Conservation (phyloP, 2,329 filamentous ascomycete species). For the Alternaria infectoria region DNA sequence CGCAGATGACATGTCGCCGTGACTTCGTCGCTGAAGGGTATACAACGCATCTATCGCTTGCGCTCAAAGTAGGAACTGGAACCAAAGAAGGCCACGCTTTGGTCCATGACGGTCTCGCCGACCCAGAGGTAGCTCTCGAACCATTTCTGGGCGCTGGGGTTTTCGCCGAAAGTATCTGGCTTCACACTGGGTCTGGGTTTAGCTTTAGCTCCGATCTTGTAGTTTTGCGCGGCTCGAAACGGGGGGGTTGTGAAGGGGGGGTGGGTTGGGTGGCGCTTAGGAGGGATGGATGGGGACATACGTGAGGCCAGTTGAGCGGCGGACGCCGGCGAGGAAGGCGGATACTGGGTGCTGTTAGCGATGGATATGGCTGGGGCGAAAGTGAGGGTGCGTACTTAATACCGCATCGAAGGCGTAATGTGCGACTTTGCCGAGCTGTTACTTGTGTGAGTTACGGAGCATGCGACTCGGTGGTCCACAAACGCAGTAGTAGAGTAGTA, state of each 20-base stretch:
- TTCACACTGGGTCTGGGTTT: conserved; percentile 75
- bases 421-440: conserved; percentile 87
- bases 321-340: conserved; percentile 94
- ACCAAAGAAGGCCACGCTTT: conserved; percentile 89
- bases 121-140: conserved; percentile 92
- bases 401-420: conserved; percentile 98
- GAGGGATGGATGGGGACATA: conserved; percentile 60
- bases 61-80: conserved; percentile 91
- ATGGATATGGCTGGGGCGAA: not conserved
- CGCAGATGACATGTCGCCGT: not conserved
- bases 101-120: conserved; percentile 98
- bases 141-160: conserved; percentile 84
- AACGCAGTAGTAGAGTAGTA: conserved; percentile 10
- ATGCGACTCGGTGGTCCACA: conserved; percentile 25
- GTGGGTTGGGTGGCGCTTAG: not conserved
- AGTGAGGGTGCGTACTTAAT: conserved; percentile 66
- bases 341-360: conserved; percentile 68
- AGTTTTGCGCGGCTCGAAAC: not conserved
- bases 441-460: conserved; percentile 62
- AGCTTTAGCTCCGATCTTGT: conserved; percentile 23
- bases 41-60: conserved; percentile 59
- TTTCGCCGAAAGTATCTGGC: conserved; percentile 83
- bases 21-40: not conserved
- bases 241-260: conserved; percentile 4
- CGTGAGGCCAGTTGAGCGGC: conserved; percentile 96